Evolutionary conservation across 2,329 filamentous ascomycete genomes (phyloP), one percentile per base, ranked within the genome.

Genomic region (Fusarium setosum): DNA sequence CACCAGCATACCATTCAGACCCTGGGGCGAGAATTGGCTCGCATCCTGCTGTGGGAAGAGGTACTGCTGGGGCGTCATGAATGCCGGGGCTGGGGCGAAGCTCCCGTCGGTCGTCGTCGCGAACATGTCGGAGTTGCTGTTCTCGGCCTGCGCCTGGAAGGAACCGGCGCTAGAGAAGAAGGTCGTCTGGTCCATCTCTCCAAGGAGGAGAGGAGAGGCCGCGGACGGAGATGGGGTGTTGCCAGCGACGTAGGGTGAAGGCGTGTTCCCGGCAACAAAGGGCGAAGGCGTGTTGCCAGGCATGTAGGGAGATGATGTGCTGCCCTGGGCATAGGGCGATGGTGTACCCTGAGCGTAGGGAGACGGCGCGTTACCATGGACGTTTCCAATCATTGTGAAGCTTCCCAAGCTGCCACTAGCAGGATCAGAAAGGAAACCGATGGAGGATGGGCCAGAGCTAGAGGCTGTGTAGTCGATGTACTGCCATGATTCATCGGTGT

Each of bases 351-450:
- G 53, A 31, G 13, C 26, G n/a, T 67, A 67, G 10, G 64, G 42
- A 11, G 63, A 51, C 11, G 59, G 31, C 4, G 63, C 61, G n/a
- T 31, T 57, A 4, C 64, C 70, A 18, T 67, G 37, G 4, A 72
- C 67, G 62, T 80, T 79, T 26, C 80, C 78, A 44, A 86, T 73
- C 40, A 86, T 73, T 12, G 78, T 79, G 74, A 82, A 87, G 20
- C 84, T 84, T 34, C 79, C 80, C 66, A 87, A 72, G 59, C 84
- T 86, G 13, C 81, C 79, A 66, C 80, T 84, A 11, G 80, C 80
- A 6, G 85, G 84, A 62, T 85, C 86, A 23, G 82, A 79, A 17
- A 83, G 74, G 60, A 85, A 83, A 17, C 78, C 80, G 10, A 80
- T 74, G 1, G 81, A 81, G 0, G 75, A 78, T 0, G 79, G 68